Percentiles rank a stretch among this genome's conserved stretches.
phyloP scores from a whole-genome alignment of 148 eudicot species.

The Fagopyrum esculentum region DNA sequence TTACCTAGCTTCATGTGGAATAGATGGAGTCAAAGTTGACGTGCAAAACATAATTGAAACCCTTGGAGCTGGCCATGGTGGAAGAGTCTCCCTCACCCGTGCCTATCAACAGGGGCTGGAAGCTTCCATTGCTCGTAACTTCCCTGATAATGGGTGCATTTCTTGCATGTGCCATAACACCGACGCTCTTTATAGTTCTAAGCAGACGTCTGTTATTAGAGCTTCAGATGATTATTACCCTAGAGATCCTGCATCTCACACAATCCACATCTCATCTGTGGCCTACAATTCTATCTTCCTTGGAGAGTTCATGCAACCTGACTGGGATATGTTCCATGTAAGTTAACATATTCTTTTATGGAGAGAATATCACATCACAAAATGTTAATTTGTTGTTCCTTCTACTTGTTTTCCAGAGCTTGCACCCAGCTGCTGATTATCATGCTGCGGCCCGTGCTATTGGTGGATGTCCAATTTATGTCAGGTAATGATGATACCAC shows the following conservation, averaged over 20 bases:
- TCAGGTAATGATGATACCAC: slow-evolving; percentile 38
- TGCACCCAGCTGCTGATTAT: slow-evolving; percentile 93
- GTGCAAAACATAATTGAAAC: slow-evolving; percentile 94
- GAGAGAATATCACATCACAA: too few species aligned
- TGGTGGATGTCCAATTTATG: slow-evolving; percentile 91
- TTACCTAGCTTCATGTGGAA: slow-evolving; percentile 88
- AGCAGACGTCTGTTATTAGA: slow-evolving; percentile 71
- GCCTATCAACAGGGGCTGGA: slow-evolving; percentile 79
- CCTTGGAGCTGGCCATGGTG: slow-evolving; percentile 95
- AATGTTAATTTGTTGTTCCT: background rate
- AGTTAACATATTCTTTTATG: slow-evolving; percentile 19
- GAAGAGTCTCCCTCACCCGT: slow-evolving; percentile 78
- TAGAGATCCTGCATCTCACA: slow-evolving; percentile 92
- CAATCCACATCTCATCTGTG: slow-evolving; percentile 85
- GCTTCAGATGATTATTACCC: slow-evolving; percentile 96
- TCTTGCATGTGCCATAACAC: slow-evolving; percentile 94
- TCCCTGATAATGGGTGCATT: slow-evolving; percentile 85
- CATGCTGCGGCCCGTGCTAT: slow-evolving; percentile 91
- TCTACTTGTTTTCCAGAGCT: slow-evolving; percentile 44
- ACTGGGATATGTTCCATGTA: slow-evolving; percentile 99
- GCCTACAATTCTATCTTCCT: slow-evolving; percentile 81
- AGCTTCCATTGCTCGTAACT: slow-evolving; percentile 66
- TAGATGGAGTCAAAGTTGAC: slow-evolving; percentile 98
- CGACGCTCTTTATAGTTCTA: slow-evolving; percentile 71
- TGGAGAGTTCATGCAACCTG: slow-evolving; percentile 96